Conservation (phyloP, 2,329 filamentous ascomycete species). For the Neoascochyta sp. region DNA sequence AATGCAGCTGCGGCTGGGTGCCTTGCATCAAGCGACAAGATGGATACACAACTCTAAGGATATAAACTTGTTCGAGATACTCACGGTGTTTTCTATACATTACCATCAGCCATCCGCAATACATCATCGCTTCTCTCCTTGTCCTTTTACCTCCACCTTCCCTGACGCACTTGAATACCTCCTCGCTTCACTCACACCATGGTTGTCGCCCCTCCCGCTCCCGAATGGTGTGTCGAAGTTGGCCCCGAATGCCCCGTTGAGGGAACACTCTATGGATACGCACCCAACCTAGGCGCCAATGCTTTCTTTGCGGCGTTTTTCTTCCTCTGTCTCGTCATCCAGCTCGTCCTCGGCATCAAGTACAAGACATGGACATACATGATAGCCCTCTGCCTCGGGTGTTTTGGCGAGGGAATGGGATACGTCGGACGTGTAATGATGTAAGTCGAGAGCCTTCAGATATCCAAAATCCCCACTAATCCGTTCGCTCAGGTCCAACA, state of each 20-base stretch:
- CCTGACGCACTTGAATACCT: no score
- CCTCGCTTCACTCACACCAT: conserved; percentile 9
- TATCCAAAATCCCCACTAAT: conserved; percentile 2
- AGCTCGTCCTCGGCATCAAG: conserved; percentile 49
- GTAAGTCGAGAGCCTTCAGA: conserved; percentile 19
- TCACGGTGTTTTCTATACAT: no score
- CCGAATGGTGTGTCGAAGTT: conserved; percentile 14
- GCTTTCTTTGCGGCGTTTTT: conserved; percentile 53
- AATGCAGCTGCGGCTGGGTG: no score
- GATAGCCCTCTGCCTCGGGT: conserved; percentile 48
- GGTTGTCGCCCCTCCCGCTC: conserved; percentile 19
- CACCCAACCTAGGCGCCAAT: conserved; percentile 51
- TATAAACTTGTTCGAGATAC: no score
- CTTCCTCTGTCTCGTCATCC: conserved; percentile 46
- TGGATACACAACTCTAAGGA: no score
- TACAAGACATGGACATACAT: conserved; percentile 56
- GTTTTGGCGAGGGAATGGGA: conserved; percentile 52
- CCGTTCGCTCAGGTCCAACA: conserved; percentile 25
- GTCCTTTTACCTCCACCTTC: no score
- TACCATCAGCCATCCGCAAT: no score
- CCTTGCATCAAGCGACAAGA: no score
- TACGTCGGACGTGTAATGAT: conserved; percentile 56
- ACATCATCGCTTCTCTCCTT: no score
- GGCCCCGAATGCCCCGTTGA: conserved; percentile 43
- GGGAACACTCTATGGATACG: conserved; percentile 52